Evolutionary conservation across 2,329 filamentous ascomycete species (phyloP).

Genomic region (Bisporella sp.): DNA sequence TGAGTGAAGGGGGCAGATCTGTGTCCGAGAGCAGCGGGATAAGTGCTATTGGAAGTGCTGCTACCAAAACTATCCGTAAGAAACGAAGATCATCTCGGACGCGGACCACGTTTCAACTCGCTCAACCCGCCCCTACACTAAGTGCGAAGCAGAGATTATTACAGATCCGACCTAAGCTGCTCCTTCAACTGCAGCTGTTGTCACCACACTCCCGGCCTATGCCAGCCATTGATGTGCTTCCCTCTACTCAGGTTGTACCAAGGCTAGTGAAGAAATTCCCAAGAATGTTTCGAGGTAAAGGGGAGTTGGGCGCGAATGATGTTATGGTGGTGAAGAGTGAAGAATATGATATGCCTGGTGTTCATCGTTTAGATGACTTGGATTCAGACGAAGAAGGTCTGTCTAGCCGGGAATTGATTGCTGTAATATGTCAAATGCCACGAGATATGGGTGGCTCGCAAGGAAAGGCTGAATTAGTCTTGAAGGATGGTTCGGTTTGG

Average conservation of each 20-base stretch:
- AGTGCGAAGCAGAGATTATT: slow-evolving; percentile 50
- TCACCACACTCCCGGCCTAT: slow-evolving; percentile 51
- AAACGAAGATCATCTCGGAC: slow-evolving; percentile 42
- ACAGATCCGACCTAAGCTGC: slow-evolving; percentile 58
- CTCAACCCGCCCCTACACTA: slow-evolving; percentile 56
- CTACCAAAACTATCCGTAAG: slow-evolving; percentile 21
- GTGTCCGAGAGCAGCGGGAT: slow-evolving; percentile 22
- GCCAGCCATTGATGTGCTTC: slow-evolving; percentile 68
- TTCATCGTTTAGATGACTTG: slow-evolving; percentile 47
- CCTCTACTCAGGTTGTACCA: slow-evolving; percentile 56
- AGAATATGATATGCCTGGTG: slow-evolving; percentile 46
- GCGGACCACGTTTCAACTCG: slow-evolving; percentile 59
- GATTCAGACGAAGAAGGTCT: slow-evolving; percentile 44
- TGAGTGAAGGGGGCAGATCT: slow-evolving; percentile 27
- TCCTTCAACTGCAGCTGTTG: slow-evolving; percentile 68
- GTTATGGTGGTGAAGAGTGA: slow-evolving; percentile 66
- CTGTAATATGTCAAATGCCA: slow-evolving; percentile 57
- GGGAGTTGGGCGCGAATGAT: slow-evolving; percentile 60
- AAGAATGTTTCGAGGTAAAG: slow-evolving; percentile 55
- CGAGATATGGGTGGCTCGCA: slow-evolving; percentile 40
- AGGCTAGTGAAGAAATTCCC: slow-evolving; percentile 54
- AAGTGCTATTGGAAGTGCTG: slow-evolving; percentile 11
- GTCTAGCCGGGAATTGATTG: slow-evolving; percentile 51
- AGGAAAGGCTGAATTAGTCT: slow-evolving; percentile 50
- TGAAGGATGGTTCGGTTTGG: slow-evolving; percentile 58